These are phyloP conservation scores for Diplogelasinospora grovesii DNA, from an alignment of 495 filamentous ascomycete genomes.

Conservation along the genomic window DNA sequence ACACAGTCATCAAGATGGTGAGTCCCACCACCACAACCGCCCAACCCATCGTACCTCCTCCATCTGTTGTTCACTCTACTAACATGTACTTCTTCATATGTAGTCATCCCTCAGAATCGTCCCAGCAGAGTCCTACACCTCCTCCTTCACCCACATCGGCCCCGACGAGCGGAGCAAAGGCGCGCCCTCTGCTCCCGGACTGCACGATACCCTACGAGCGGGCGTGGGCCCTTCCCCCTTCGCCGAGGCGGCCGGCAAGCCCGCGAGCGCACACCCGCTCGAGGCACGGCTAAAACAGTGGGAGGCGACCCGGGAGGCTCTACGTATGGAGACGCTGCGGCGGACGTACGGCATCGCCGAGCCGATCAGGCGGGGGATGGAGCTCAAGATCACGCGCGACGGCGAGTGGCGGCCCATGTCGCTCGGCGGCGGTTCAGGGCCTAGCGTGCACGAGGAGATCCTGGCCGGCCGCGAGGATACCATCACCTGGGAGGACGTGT, in stretches of 20 bases:
- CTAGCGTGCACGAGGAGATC: slow-evolving; percentile 69
- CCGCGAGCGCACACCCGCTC: slow-evolving; percentile 73
- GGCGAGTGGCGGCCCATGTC: slow-evolving; percentile 47
- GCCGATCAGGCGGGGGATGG: slow-evolving; percentile 90
- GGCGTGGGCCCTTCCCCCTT: slow-evolving; percentile 57
- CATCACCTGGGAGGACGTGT: slow-evolving; percentile 90
- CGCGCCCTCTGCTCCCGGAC: slow-evolving; percentile 82
- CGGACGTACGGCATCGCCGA: slow-evolving; percentile 89
- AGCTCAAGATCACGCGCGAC: slow-evolving; percentile 68
- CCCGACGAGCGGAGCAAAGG: slow-evolving; percentile 47
- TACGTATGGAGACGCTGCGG: slow-evolving; percentile 83
- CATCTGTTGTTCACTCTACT: slow-evolving; percentile 8
- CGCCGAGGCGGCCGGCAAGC: slow-evolving; percentile 28
- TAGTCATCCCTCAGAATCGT: slow-evolving; percentile 90
- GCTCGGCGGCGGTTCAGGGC: slow-evolving; percentile 27
- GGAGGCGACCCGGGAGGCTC: slow-evolving; percentile 71
- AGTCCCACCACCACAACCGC: slow-evolving; percentile 9
- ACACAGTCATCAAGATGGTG: slow-evolving; percentile 1
- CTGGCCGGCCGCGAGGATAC: slow-evolving; percentile 68
- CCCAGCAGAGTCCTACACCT: slow-evolving; percentile 55
- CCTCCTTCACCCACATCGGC: slow-evolving; percentile 52
- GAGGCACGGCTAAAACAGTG: slow-evolving; percentile 80
- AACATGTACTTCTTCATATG: slow-evolving; percentile 13
- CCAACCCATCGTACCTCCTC: slow-evolving; percentile 17
- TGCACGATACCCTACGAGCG: slow-evolving; percentile 85